Conservation (phyloP, 73 alveolate species). For the Paramecium bursaria region DNA sequence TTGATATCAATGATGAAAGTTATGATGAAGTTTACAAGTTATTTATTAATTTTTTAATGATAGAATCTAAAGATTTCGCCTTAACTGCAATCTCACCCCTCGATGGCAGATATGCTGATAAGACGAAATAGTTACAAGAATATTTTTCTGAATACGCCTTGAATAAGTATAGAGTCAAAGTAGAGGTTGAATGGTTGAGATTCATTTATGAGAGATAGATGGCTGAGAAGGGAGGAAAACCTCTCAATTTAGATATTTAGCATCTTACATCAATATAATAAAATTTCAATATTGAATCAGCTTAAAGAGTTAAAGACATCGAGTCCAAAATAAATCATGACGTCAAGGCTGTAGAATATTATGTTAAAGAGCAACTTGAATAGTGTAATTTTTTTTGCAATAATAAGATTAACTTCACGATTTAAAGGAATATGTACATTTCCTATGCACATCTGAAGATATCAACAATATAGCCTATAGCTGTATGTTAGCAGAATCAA, state of each 20-base stretch:
- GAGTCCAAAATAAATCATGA: constrained; percentile 91
- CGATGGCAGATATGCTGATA: constrained; percentile 88
- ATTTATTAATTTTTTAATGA: not conserved
- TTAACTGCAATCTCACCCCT: constrained; percentile 86
- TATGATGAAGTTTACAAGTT: too few relatives aligned
- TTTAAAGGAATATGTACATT: constrained; percentile 86
- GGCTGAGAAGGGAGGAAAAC: constrained; percentile 55
- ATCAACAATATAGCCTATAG: constrained; percentile 90
- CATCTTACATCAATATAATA: constrained; percentile 67
- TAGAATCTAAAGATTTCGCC: constrained; percentile 54
- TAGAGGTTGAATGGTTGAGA: constrained; percentile 89
- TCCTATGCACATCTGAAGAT: constrained; percentile 94
- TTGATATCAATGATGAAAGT: too few relatives aligned
- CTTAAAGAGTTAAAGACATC: constrained; percentile 81
- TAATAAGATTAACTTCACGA: constrained; percentile 60
- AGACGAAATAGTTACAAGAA: constrained; percentile 72
- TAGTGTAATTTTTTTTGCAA: constrained; percentile 26
- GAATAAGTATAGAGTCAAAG: constrained; percentile 84
- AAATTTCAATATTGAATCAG: constrained; percentile 75
- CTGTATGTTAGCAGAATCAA: constrained; percentile 80
- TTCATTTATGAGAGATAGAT: constrained; percentile 71
- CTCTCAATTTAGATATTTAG: constrained; percentile 61
- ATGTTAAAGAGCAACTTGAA: constrained; percentile 83
- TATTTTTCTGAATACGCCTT: constrained; percentile 89
- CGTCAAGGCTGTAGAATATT: constrained; percentile 92